phyloP scores from a whole-genome alignment of 805 yeast species.

The Hagleromyces aurorensis region DNA sequence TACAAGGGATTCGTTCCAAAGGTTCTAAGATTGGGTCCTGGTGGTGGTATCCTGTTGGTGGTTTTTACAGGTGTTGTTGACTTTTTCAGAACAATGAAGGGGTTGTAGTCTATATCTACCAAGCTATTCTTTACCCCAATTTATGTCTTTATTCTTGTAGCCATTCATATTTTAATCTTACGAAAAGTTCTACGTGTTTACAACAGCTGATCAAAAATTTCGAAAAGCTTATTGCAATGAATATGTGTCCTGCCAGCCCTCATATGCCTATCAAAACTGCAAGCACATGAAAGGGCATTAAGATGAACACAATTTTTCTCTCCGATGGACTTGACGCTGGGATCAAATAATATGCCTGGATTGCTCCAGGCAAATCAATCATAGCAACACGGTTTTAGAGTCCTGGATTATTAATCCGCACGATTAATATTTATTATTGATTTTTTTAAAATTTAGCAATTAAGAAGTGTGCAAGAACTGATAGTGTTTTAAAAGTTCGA shows the following conservation, averaged over 20 bases:
- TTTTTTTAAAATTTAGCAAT: slow-evolving; percentile 20
- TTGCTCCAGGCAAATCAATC: slow-evolving; percentile 30
- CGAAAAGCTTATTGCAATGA: too few relatives aligned
- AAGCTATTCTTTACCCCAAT: too few relatives aligned
- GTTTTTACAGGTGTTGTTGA: slow-evolving; percentile 96
- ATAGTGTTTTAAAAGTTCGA: neutral
- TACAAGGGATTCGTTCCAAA: slow-evolving; percentile 97
- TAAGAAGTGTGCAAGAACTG: too few relatives aligned
- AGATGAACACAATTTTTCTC: slow-evolving; percentile 58
- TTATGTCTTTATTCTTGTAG: neutral
- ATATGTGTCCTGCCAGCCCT: slow-evolving; percentile 71
- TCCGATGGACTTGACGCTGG: slow-evolving; percentile 68
- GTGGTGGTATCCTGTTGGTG: slow-evolving; percentile 96
- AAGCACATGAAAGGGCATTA: slow-evolving; percentile 49
- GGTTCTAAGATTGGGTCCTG: slow-evolving; percentile 96
- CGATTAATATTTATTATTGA: slow-evolving; percentile 32
- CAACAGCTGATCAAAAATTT: too few relatives aligned
- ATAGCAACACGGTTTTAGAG: slow-evolving; percentile 69
- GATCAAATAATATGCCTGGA: too few relatives aligned
- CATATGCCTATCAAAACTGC: slow-evolving; percentile 20
- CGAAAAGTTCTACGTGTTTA: too few relatives aligned
- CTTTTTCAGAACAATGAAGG: slow-evolving; percentile 57
- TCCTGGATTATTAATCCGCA: slow-evolving; percentile 65
- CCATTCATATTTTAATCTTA: neutral
- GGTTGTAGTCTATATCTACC: slow-evolving; percentile 3